Percentiles rank a stretch among this genome's conserved stretches.
Conservation (phyloP, 169 alveolate species). For the Neospora caninum region DNA sequence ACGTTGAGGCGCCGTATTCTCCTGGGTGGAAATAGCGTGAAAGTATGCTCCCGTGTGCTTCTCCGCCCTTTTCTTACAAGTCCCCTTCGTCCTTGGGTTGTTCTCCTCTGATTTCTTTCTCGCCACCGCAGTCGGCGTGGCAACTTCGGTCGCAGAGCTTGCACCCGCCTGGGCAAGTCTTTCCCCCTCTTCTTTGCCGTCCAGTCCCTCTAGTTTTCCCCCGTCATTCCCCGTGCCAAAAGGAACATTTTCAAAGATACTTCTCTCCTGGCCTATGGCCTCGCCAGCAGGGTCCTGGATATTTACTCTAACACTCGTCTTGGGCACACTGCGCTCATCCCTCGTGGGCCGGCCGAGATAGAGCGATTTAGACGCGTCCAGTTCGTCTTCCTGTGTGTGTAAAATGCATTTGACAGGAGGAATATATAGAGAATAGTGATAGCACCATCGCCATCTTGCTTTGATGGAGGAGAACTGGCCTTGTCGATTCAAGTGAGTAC, state of each 20-base stretch:
- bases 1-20: neutral
- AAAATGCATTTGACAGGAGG: neutral
- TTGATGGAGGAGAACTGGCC: neutral
- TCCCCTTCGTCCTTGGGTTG: neutral
- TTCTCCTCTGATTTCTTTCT: neutral
- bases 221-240: neutral
- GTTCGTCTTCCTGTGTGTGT: neutral
- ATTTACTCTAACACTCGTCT: neutral
- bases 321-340: neutral
- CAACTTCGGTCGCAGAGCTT: neutral
- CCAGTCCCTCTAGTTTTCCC: neutral
- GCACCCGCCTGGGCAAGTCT: neutral
- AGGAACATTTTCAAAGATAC: neutral
- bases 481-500: no score
- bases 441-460: neutral
- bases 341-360: neutral
- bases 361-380: constrained; percentile 1
- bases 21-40: neutral
- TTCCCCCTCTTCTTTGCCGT: neutral
- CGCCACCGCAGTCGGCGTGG: neutral
- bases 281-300: neutral
- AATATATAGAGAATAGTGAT: neutral
- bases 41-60: neutral
- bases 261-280: neutral
- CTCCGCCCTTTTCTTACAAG: neutral